These are phyloP conservation scores for Exophiala aquamarina DNA, from an alignment of 2,329 filamentous ascomycete genomes.

Conservation along the genomic window DNA sequence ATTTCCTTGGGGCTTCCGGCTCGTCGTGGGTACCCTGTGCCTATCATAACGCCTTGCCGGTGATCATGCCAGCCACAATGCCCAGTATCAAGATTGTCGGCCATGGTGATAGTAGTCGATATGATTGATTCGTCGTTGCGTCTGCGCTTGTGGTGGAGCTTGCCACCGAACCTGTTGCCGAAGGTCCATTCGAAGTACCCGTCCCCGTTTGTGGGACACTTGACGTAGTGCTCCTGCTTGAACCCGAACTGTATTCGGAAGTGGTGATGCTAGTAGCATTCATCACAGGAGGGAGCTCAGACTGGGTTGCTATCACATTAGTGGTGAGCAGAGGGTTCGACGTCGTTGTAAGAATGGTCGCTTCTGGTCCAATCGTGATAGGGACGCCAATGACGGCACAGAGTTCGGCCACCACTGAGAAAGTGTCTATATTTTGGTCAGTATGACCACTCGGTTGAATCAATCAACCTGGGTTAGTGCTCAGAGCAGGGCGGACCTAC, in stretches of 20 bases:
- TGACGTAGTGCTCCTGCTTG: conserved; percentile 1
- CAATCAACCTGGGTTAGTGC: not conserved
- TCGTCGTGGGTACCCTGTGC: not conserved
- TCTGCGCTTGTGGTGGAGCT: conserved; percentile 7
- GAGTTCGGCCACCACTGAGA: conserved; percentile 22
- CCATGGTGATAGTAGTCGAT: conserved; percentile 3
- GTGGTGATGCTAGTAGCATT: conserved; percentile 3
- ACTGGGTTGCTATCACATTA: conserved; percentile 17
- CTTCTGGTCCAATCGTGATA: conserved; percentile 23
- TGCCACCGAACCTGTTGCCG: not conserved
- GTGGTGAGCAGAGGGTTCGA: conserved; percentile 24
- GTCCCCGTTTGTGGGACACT: not conserved
- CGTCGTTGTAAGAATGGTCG: conserved; percentile 17
- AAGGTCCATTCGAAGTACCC: conserved; percentile 7
- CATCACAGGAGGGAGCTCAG: conserved; percentile 15
- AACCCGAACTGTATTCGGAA: conserved; percentile 3
- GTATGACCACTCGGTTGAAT: not conserved
- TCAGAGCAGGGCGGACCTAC: too few species aligned
- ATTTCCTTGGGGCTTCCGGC: not conserved
- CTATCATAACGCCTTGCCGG: conserved; percentile 4
- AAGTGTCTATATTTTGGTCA: conserved; percentile 18
- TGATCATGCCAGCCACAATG: conserved; percentile 8
- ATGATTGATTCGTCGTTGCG: conserved; percentile 6
- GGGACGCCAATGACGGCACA: conserved; percentile 22
- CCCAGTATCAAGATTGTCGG: conserved; percentile 5